Base-by-base conservation (phyloP, 371 early-diverging fungal species). In the Amoeboradix gromovi region DNA sequence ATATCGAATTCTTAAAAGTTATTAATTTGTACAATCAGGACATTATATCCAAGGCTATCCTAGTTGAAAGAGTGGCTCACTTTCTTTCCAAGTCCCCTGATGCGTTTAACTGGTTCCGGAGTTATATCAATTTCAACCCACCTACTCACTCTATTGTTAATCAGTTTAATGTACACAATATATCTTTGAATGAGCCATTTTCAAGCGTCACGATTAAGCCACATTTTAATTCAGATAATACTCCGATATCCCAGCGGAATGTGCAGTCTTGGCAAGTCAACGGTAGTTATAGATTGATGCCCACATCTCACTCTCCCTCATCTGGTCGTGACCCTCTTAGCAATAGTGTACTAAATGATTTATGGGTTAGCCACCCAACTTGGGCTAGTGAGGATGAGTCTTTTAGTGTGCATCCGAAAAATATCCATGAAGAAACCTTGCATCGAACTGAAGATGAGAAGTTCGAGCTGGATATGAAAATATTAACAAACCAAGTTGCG, bases 381-480 rank as follows among this genome's bases (percentile, higher is more conserved):
- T 93, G 87, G 84, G 84, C 87, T 1, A 89, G 90, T 70, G 98
- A 98, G 75, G 96, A 92, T 71, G 88, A 86, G 22, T 89, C 85
- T 66, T 95, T 95, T 79, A 84, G 88, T 66, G 86, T 90, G 67
- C 88, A 89, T 75, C 88, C 90, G 72, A 94, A 94, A 79, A 98
- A 90, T 72, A 79, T 79, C 28, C 92, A 84, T 72, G 98, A 98
- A 76, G 99, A 99, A 74, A 86, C 87, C 17, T 78, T 99, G 76
- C 91, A 88, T 80, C 84, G 89, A 67, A 86, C 89, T 77, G 99
- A 98, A 78, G 98, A 98, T 76, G 98, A 98, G 74, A 83, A 90
- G 69, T 98, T 94, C 73, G 99, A 99, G 73, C 89, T 93, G 78
- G 98, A 98, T 75, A 78, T 98, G 71, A 87, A 92, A 75, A 90